Percentiles rank a stretch among this genome's conserved stretches.
These are phyloP conservation scores for Fusarium sp. DNA, from an alignment of 2,329 filamentous ascomycete species.

Conservation along the genomic window DNA sequence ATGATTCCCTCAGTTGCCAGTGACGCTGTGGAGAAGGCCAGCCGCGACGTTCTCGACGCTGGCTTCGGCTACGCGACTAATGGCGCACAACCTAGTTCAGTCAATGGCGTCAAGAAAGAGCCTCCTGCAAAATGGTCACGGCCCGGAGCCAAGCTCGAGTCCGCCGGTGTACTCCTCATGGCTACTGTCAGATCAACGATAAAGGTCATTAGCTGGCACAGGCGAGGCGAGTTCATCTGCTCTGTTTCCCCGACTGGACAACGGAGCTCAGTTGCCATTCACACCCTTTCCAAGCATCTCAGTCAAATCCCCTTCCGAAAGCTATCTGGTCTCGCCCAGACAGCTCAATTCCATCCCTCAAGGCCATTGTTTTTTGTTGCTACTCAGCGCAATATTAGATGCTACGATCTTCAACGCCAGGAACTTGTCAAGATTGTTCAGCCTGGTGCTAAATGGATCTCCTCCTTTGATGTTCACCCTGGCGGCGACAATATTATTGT, in stretches of 20 bases:
- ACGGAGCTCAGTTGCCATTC: slow-evolving; percentile 87
- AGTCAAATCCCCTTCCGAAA: slow-evolving; percentile 94
- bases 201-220: slow-evolving; percentile 94
- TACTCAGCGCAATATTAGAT: slow-evolving; percentile 91
- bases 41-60: slow-evolving; percentile 81
- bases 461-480: slow-evolving; percentile 91
- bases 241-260: slow-evolving; percentile 88
- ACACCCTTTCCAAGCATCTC: slow-evolving; percentile 93
- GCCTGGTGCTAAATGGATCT: slow-evolving; percentile 94
- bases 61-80: slow-evolving; percentile 95
- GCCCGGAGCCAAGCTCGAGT: slow-evolving; percentile 79
- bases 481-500: slow-evolving; percentile 95
- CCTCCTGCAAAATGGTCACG: slow-evolving; percentile 86
- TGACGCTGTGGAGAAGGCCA: slow-evolving; percentile 78
- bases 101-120: slow-evolving; percentile 75
- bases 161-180: slow-evolving; percentile 83
- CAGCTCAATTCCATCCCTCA: slow-evolving; percentile 93
- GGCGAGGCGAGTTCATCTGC: slow-evolving; percentile 92
- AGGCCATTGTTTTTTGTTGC: slow-evolving; percentile 96
- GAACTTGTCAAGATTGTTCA: slow-evolving; percentile 93
- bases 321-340: slow-evolving; percentile 81
- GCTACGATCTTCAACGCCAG: slow-evolving; percentile 93
- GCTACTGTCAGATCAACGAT: slow-evolving; percentile 83
- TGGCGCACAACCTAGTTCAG: slow-evolving; percentile 67
- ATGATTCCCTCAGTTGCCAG: slow-evolving; percentile 82